Base-by-base conservation (phyloP, 345 rosid species). In the Excoecaria agallocha region DNA sequence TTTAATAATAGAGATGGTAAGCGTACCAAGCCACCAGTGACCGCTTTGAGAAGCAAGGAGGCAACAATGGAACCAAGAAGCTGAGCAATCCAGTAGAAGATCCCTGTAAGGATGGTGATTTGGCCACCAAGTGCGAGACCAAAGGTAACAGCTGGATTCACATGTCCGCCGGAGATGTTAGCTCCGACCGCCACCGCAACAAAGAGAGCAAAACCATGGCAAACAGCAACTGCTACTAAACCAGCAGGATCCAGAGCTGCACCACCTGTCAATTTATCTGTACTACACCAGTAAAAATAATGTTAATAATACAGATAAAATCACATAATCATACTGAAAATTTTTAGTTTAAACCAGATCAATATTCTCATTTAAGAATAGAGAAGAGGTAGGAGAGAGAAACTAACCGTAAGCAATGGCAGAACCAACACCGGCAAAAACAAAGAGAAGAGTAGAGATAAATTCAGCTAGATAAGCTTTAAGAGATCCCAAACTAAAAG, bases 141-240 rank as follows among this genome's bases (percentile, higher is more conserved):
- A 43, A 90, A 87, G 63, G 98, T 94, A 72, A 94, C 97, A 11
- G 97, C 97, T 6, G 98, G 98, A 86, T 94, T 92, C 37, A 94
- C 98, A 71, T 94, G 98, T 25, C 98, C 97, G 45, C 97, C 97
- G 12, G 97, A 92, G 85, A 92, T 92, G 85, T 94, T 94, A 60
- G 98, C 97, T 13, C 91, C 94, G 0, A 94, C 80, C 9, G 98
- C 71, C 0, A 92, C 97, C 0, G 96, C 94, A n/a, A 94, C 98
- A 70, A 94, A 94, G 67, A 94, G 91, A 19, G 96, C 96, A 55
- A 94, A 92, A 22, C 92, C 97, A 76, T 94, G 98, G 84, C 93
- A 89, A 22, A 94, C 59, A 19, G 98, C 96, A 12, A 94, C 73
- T 12, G 96, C 97, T 54, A 94, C 97, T 12, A 94, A 86, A 43